Evolutionary conservation across 768 basidiomycete genomes (phyloP), one percentile per base, ranked within the genome.

Genomic region (Floccularia luteovirens): DNA sequence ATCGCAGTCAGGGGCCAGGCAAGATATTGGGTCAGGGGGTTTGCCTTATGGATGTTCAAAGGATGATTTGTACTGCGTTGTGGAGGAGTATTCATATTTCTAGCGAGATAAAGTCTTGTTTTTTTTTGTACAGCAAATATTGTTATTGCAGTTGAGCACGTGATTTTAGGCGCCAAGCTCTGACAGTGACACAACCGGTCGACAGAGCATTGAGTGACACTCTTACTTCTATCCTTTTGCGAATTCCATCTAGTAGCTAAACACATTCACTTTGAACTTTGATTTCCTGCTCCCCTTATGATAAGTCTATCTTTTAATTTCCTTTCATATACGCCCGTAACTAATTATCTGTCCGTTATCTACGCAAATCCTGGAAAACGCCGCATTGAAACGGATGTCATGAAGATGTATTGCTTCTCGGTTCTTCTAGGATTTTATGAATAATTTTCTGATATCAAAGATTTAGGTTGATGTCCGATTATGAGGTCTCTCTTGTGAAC

Each of bases 371-470:
- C 89, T 46, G 70, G 68, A 62, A 96, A 89, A 64, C 86, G 94
- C 45, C 84, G 94, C 44, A 93, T 96, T 61, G 94, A 98, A 63
- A 97, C 92, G 36, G 96, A 99, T 71, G 94, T 99, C 39, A 96
- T 97, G 94, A 98, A 97, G 70, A 69, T 99, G 94, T 94, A 59
- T 17, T 36, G 28, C 36, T 32, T 38, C 10, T 45, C 39, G 3
- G 10, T 31, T 31, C 20, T 19, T 31, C 23, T 32, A 14, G 24
- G 16, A 20, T 16, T 25, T 25, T 36, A 13, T 27, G 21, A 35
- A 39, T 13, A 38, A 17, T 40, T 46, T n/a, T 23, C 25, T 24
- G 24, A 32, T 44, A 33, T 46, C 50, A 38, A 48, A 43, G 38
- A 22, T n/a, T n/a, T 60, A 97, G 94, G 67, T 64, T 97, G 54